These are phyloP conservation scores for Pharnaceum exiguum DNA, from an alignment of 148 eudicot species.

Conservation along the genomic window DNA sequence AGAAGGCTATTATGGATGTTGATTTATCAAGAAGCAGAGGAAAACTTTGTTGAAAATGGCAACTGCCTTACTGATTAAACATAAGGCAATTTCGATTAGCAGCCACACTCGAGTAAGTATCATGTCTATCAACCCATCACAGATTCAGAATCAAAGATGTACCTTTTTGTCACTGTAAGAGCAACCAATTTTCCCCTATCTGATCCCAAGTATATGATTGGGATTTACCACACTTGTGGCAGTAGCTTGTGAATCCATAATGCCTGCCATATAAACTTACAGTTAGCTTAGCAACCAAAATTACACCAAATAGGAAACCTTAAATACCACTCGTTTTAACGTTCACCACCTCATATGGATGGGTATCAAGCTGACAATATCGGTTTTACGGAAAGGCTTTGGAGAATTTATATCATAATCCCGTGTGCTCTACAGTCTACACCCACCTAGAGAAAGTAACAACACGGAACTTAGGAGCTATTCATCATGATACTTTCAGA, in stretches of 20 bases:
- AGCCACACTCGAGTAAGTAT: no score
- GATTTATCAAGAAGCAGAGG: no score
- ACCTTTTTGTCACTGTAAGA: conserved; percentile 51
- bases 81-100: no score
- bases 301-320: no score
- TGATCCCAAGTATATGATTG: conserved; percentile 56
- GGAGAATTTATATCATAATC: conserved; percentile 95
- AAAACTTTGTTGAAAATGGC: no score
- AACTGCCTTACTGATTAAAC: no score
- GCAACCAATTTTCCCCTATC: conserved; percentile 66
- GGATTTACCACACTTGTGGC: conserved; percentile 73
- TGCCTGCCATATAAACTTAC: no score
- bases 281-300: no score
- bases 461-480: conserved; percentile 5
- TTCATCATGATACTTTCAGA: not conserved
- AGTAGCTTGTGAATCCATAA: conserved; percentile 80
- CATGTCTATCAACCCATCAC: not conserved
- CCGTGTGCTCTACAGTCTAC: conserved; percentile 89
- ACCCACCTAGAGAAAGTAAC: conserved; percentile 60
- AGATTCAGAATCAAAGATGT: conserved; percentile 5
- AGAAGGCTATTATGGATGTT: no score
- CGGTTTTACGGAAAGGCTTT: conserved; percentile 69
- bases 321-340: no score
- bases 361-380: conserved; percentile 83
- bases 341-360: conserved; percentile 93